Base-by-base conservation (phyloP, 2,329 filamentous ascomycete species). In the Mollisia scopiformis region DNA sequence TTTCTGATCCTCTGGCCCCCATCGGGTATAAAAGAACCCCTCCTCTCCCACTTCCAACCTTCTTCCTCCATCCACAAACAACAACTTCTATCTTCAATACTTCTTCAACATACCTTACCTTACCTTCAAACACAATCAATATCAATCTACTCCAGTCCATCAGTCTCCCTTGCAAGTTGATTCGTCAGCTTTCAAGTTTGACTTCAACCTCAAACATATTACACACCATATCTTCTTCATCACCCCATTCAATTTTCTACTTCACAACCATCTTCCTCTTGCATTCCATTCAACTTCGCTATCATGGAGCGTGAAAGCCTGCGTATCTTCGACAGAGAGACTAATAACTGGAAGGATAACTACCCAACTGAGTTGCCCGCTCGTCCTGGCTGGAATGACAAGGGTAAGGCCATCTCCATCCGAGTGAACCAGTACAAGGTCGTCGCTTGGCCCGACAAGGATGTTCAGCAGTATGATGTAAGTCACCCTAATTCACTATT, bases 401-500 rank as follows among this genome's bases (percentile, higher is more conserved):
- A 79, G 7, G 88, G 88, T 1, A 84, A 82, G 62, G 72, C 78
- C 0, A 80, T 87, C 21, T 71, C 75, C 0, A 68, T 92, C 1
- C 75, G 72, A 0, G 77, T 96, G 37, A 98, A 98, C 73, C 87
- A 92, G 11, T 96, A 88, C 75, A 82, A 87, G 0, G 88, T 97
- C 57, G 76, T 74, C 0, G 76, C 79, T 10, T 85, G 88, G 58
- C 87, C 87, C 0, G 80, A 75, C 2, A 82, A 80, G 13, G 83
- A 85, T 0, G 84, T 97, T 23, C 88, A 88, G 64, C 93, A 97
- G 72, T 98, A 94, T 68, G 92, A 97, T 77, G 91, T 93, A 78
- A 82, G 89, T 83, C 30, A 16, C 16, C 28, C 27, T 54, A 4
- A n/a, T 21, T 58, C 37, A 46, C 8, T 27, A 35, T 61, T 28